Evolutionary conservation across 306 rosid genomes (phyloP).

Genomic region (Inga laurina): DNA sequence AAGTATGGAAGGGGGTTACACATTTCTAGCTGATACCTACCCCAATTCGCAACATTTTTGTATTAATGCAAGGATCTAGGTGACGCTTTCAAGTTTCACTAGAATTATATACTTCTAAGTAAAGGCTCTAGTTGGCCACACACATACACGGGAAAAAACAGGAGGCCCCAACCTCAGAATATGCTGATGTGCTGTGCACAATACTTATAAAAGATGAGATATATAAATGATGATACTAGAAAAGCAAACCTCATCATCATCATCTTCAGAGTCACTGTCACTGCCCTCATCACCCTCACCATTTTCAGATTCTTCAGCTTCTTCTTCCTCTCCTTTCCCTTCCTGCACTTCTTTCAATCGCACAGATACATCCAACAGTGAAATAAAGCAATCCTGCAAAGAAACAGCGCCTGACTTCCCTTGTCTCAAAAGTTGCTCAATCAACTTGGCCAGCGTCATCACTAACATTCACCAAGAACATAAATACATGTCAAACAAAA

Average conservation of each 20-base stretch:
- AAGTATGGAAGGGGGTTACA: too few relatives aligned
- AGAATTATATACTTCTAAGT: background rate
- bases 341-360: constrained; percentile 61
- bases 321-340: constrained; percentile 51
- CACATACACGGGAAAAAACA: background rate
- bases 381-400: constrained; percentile 59
- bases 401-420: constrained; percentile 54
- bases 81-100: constrained; percentile 1
- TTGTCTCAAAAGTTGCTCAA: constrained; percentile 61
- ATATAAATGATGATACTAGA: constrained; percentile 25
- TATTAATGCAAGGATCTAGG: background rate
- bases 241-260: constrained; percentile 70
- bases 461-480: constrained; percentile 49
- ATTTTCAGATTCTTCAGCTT: constrained; percentile 46
- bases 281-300: constrained; percentile 47
- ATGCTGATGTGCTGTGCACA: background rate
- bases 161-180: background rate
- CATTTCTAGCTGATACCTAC: too few relatives aligned
- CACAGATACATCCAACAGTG: constrained; percentile 64
- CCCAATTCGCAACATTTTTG: too few relatives aligned
- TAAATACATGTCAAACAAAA: background rate
- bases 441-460: constrained; percentile 64
- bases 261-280: constrained; percentile 56
- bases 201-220: constrained; percentile 13
- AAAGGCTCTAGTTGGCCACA: background rate